phyloP scores from a whole-genome alignment of 164 flowering plant genomes.

The Kingdonia uniflora region DNA sequence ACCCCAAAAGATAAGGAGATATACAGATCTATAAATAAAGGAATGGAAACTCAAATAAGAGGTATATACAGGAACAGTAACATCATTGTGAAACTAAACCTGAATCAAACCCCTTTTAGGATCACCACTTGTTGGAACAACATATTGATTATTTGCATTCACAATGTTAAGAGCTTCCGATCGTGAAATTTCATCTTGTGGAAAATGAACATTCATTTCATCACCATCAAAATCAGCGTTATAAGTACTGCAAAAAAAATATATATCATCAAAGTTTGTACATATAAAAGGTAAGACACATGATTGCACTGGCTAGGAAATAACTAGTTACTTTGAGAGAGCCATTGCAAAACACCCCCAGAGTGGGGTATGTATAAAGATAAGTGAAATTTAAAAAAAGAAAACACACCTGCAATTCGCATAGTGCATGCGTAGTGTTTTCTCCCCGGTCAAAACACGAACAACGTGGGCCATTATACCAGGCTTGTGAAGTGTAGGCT shows the following conservation, averaged over 20 bases:
- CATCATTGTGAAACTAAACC: slow-evolving; percentile 35
- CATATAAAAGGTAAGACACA: no score
- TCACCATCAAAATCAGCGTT: slow-evolving; percentile 99
- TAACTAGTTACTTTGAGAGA: no score
- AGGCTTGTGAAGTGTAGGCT: slow-evolving; percentile 99
- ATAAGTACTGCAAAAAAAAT: slow-evolving; percentile 46
- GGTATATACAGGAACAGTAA: neutral
- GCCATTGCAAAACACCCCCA: no score
- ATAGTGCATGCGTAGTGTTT: slow-evolving; percentile 93
- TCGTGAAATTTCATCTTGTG: slow-evolving; percentile 99
- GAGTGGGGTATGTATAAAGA: no score
- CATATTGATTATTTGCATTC: slow-evolving; percentile 90
- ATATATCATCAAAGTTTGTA: no score
- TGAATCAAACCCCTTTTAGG: slow-evolving; percentile 90
- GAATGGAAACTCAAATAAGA: neutral
- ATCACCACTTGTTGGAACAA: slow-evolving; percentile 88
- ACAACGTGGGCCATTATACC: slow-evolving; percentile 97
- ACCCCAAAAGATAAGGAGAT: no score
- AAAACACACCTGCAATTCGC: slow-evolving; percentile 84
- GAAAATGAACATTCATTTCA: slow-evolving; percentile 98
- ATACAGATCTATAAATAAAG: no score
- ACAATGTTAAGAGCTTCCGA: slow-evolving; percentile 89
- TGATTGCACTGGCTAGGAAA: no score
- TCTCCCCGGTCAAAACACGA: slow-evolving; percentile 88
- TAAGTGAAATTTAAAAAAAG: neutral